These are phyloP conservation scores for Oryza glaberrima DNA, from an alignment of 176 grass and related monocot genomes.

Conservation along the genomic window DNA sequence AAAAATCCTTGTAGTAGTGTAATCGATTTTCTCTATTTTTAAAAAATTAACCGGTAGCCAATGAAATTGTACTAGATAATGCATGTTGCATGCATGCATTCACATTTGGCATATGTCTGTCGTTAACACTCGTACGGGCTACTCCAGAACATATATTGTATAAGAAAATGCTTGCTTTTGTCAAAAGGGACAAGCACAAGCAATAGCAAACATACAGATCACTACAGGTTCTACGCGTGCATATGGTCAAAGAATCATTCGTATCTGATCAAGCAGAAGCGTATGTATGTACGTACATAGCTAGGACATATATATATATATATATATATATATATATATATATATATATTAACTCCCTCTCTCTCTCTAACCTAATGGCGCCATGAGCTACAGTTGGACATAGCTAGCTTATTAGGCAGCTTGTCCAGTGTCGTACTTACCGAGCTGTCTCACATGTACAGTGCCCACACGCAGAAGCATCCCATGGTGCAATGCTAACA, in stretches of 20 bases:
- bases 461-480: slow-evolving; percentile 5
- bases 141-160: background rate
- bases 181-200: slow-evolving; percentile 8
- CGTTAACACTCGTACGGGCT: background rate
- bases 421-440: slow-evolving; percentile 36
- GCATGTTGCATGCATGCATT: too few species aligned
- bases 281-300: background rate
- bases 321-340: background rate
- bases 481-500: slow-evolving; percentile 1
- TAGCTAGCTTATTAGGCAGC: slow-evolving; percentile 13
- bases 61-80: background rate
- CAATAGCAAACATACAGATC: background rate
- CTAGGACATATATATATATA: background rate
- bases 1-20: too few species aligned
- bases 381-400: background rate
- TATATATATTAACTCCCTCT: background rate
- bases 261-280: slow-evolving; percentile 3
- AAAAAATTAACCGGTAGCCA: background rate
- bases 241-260: slow-evolving; percentile 26
- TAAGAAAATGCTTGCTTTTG: background rate
- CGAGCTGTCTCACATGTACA: slow-evolving; percentile 24
- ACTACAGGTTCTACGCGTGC: background rate
- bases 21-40: too few species aligned
- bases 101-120: background rate
- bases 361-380: slow-evolving; percentile 13